Evolutionary conservation across 352 stramenopile species (phyloP).

Genomic region (Globisporangium paddicum): DNA sequence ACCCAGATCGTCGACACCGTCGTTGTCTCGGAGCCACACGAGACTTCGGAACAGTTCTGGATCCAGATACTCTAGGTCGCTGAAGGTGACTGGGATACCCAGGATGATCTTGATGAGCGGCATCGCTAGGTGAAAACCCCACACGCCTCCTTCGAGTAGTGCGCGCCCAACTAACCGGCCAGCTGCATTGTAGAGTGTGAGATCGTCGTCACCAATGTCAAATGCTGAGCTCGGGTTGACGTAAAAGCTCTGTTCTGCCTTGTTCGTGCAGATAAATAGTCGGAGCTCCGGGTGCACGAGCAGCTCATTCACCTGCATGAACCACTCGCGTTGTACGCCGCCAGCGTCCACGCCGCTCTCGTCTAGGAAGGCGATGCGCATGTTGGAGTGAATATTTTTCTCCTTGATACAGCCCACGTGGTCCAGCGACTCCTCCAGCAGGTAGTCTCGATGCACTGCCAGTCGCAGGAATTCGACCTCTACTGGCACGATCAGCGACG

Average conservation of each 20-base stretch:
- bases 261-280: slow-evolving; percentile 50
- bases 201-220: slow-evolving; percentile 57
- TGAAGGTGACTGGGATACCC: slow-evolving; percentile 91
- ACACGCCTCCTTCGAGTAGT: slow-evolving; percentile 87
- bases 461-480: slow-evolving; percentile 67
- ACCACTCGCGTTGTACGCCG: slow-evolving; percentile 92
- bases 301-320: slow-evolving; percentile 68
- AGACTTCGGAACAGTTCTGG: slow-evolving; percentile 55
- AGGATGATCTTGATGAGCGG: slow-evolving; percentile 97
- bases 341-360: slow-evolving; percentile 85
- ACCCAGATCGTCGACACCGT: slow-evolving; percentile 46
- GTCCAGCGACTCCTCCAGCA: slow-evolving; percentile 71
- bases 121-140: slow-evolving; percentile 92
- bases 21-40: slow-evolving; percentile 60
- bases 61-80: slow-evolving; percentile 90
- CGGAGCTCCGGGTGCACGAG: slow-evolving; percentile 40
- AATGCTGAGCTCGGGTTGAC: slow-evolving; percentile 60
- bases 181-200: slow-evolving; percentile 53
- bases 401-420: slow-evolving; percentile 55
- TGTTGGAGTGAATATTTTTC: slow-evolving; percentile 56
- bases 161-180: slow-evolving; percentile 54
- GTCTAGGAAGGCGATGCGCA: slow-evolving; percentile 84
- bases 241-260: slow-evolving; percentile 50
- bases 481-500: slow-evolving; percentile 52
- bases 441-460: slow-evolving; percentile 51